Conservation (phyloP, 2,329 filamentous ascomycete genomes). For the Davidsoniella australis region DNA sequence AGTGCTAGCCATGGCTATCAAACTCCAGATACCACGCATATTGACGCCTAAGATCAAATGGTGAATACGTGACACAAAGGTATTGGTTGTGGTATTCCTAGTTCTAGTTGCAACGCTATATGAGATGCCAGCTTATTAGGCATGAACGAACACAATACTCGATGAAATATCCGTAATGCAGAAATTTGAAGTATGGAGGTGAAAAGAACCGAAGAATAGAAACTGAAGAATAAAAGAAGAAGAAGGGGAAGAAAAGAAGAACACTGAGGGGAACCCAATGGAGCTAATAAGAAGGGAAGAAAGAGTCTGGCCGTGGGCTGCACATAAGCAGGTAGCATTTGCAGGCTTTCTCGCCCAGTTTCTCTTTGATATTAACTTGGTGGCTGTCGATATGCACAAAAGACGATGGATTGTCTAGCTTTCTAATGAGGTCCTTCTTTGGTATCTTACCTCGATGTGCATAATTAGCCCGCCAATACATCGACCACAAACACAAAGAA, state of each 20-base stretch:
- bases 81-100: too few relatives aligned
- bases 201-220: background rate
- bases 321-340: background rate
- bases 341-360: background rate
- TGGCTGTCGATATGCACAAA: background rate
- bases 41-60: too few relatives aligned
- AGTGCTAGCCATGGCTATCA: too few relatives aligned
- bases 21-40: too few relatives aligned
- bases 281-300: background rate
- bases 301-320: background rate
- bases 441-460: too few relatives aligned
- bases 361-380: background rate
- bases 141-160: too few relatives aligned
- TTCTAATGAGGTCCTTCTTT: background rate
- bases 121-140: too few relatives aligned
- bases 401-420: too few relatives aligned
- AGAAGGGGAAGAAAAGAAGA: conserved; percentile 3
- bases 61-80: too few relatives aligned
- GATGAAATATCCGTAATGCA: background rate
- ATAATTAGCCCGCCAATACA: too few relatives aligned
- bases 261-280: background rate
- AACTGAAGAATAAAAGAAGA: background rate
- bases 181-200: background rate
- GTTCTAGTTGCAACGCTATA: too few relatives aligned
- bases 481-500: too few relatives aligned